Conservation (phyloP, 2,329 filamentous ascomycete species). For the Microcyclosporella mali region DNA sequence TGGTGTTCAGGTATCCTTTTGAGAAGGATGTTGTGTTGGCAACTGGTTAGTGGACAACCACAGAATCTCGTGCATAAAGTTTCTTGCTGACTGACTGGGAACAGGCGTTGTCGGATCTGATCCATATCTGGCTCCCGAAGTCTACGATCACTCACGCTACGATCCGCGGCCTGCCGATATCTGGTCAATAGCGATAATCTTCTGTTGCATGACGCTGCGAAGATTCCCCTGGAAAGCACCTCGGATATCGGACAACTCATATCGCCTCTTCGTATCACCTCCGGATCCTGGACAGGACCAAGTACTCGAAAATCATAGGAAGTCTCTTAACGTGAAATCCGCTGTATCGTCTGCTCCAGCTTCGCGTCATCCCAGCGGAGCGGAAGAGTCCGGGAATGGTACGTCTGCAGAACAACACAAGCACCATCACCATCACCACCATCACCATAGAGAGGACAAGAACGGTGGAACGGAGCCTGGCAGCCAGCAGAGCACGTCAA, state of each 20-base stretch:
- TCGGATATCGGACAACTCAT: conserved; percentile 85
- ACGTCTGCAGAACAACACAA: conserved; percentile 13
- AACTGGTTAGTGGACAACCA: conserved; percentile 56
- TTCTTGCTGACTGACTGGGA: conserved; percentile 6
- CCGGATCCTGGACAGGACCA: conserved; percentile 62
- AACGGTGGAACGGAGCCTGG: conserved; percentile 40
- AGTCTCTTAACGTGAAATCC: conserved; percentile 17
- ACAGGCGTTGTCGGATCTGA: conserved; percentile 77
- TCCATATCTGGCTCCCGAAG: conserved; percentile 92
- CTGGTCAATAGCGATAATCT: conserved; percentile 97
- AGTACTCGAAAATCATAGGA: conserved; percentile 24
- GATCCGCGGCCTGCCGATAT: conserved; percentile 92
- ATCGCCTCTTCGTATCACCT: conserved; percentile 81
- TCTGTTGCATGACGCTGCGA: conserved; percentile 94
- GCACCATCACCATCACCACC: conserved; percentile 26
- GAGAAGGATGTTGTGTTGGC: conserved; percentile 80
- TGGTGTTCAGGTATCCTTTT: conserved; percentile 95
- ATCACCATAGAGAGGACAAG: conserved; percentile 29
- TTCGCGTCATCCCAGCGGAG: conserved; percentile 33
- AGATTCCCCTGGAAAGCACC: conserved; percentile 97
- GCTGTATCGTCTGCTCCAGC: conserved; percentile 36
- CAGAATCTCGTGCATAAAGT: not conserved
- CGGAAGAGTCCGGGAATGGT: conserved; percentile 10
- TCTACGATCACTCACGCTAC: conserved; percentile 89
- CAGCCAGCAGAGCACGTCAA: conserved; percentile 16